Percentiles rank a stretch among this genome's conserved stretches.
Conservation (phyloP, 768 basidiomycete species). For the Tricholoma furcatifolium region DNA sequence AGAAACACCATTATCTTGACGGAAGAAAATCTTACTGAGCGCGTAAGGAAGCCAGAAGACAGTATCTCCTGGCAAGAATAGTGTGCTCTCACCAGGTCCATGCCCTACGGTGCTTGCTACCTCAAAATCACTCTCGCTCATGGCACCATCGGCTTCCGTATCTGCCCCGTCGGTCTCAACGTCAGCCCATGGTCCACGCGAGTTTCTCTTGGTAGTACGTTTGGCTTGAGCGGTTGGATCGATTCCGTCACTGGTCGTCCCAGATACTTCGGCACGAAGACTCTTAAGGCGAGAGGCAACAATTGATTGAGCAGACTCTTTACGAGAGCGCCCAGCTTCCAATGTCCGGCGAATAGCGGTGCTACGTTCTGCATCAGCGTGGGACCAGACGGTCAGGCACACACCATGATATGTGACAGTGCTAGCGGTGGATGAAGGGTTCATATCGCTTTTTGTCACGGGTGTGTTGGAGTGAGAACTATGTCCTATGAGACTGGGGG, state of each 20-base stretch:
- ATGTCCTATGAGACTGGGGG: constrained; percentile 63
- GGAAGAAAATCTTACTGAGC: constrained; percentile 56
- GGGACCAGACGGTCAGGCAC: constrained; percentile 93
- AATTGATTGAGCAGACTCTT: constrained; percentile 76
- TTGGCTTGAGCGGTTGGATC: constrained; percentile 63
- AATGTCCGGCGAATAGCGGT: constrained; percentile 81
- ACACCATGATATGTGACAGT: constrained; percentile 85
- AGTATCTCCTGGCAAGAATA: constrained; percentile 86
- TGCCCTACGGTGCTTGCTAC: constrained; percentile 78
- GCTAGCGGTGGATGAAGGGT: constrained; percentile 30
- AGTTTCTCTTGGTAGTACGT: constrained; percentile 51
- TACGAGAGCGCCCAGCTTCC: constrained; percentile 74
- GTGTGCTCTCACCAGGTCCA: constrained; percentile 83
- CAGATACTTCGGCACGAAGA: constrained; percentile 53
- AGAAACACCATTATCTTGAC: constrained; percentile 11
- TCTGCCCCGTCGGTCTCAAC: constrained; percentile 75
- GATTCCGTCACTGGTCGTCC: constrained; percentile 38
- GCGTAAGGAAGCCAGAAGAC: constrained; percentile 96
- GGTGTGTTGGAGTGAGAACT: constrained; percentile 33
- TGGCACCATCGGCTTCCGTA: constrained; percentile 69
- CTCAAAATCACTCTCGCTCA: constrained; percentile 88
- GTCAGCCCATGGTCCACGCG: constrained; percentile 70
- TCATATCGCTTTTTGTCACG: constrained; percentile 30
- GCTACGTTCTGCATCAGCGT: constrained; percentile 86
- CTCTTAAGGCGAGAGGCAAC: constrained; percentile 67